phyloP scores from a whole-genome alignment of 169 alveolate genomes.

The Plasmodium reichenowi region DNA sequence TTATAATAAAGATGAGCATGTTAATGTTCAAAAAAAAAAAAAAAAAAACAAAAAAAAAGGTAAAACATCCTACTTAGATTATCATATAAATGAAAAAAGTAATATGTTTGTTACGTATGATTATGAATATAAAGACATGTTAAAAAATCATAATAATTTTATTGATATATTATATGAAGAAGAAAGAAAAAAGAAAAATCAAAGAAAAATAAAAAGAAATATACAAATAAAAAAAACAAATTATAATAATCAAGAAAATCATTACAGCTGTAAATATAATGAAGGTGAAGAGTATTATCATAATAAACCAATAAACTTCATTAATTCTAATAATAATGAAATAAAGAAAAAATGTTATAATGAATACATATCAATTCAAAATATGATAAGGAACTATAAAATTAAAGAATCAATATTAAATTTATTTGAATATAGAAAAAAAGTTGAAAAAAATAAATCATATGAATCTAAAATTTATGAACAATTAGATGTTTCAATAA shows the following conservation, averaged over 20 bases:
- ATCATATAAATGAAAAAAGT: neutral
- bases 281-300: neutral
- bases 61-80: neutral
- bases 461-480: neutral
- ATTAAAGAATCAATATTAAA: slow-evolving; percentile 32
- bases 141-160: slow-evolving; percentile 32
- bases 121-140: neutral
- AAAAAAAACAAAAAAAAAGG: neutral
- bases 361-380: slow-evolving; percentile 39
- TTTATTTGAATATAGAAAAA: slow-evolving; percentile 33
- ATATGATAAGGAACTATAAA: slow-evolving; percentile 11
- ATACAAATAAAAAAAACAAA: slow-evolving; percentile 4
- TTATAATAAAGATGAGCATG: too few species aligned
- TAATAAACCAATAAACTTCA: neutral
- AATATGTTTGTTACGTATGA: neutral
- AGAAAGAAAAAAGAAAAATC: slow-evolving; percentile 16
- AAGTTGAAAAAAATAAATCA: neutral
- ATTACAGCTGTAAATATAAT: neutral
- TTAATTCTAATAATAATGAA: too few species aligned
- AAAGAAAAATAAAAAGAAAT: slow-evolving; percentile 9
- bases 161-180: slow-evolving; percentile 50
- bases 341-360: neutral
- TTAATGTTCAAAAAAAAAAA: too few species aligned
- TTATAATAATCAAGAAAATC: neutral
- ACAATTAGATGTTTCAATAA: slow-evolving; percentile 22